Evolutionary conservation across 169 alveolate genomes (phyloP).

Genomic region (Plasmodium fragile): DNA sequence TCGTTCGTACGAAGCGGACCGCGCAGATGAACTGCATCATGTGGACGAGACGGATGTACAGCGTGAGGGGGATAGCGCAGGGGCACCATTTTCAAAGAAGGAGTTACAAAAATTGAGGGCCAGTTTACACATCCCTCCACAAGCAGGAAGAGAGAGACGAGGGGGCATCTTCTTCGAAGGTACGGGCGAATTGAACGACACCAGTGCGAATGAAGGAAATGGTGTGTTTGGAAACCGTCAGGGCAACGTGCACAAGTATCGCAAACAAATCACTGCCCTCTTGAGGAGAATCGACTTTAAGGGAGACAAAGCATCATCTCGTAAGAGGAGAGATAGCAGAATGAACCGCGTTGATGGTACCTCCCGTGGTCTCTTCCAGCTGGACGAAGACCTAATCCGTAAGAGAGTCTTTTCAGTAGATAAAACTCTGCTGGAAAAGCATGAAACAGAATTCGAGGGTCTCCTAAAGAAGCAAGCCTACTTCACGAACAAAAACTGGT

Average conservation of each 20-base stretch:
- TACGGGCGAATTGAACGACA: background rate
- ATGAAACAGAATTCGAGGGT: slow-evolving; percentile 32
- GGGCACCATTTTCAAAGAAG: background rate
- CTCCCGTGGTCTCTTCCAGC: slow-evolving; percentile 8
- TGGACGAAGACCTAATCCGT: slow-evolving; percentile 26
- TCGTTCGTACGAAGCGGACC: background rate
- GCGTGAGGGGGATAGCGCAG: background rate
- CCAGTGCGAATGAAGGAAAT: background rate
- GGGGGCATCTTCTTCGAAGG: background rate
- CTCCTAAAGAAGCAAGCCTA: slow-evolving; percentile 50
- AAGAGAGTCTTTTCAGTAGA: slow-evolving; percentile 30
- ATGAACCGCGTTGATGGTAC: background rate
- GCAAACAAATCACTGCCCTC: slow-evolving; percentile 3
- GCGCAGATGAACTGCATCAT: background rate
- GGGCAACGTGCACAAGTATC: background rate
- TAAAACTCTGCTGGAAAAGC: slow-evolving; percentile 9
- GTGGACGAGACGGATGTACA: background rate
- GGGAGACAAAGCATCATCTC: background rate
- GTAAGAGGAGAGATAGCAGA: background rate
- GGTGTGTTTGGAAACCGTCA: background rate
- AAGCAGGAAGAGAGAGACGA: background rate
- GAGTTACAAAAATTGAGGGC: slow-evolving; percentile 9
- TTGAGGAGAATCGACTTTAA: slow-evolving; percentile 22
- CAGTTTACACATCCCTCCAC: background rate
- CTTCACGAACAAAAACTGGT: slow-evolving; percentile 65